phyloP scores from a whole-genome alignment of 2,329 filamentous ascomycete genomes.

The Fusarium nelsonii region DNA sequence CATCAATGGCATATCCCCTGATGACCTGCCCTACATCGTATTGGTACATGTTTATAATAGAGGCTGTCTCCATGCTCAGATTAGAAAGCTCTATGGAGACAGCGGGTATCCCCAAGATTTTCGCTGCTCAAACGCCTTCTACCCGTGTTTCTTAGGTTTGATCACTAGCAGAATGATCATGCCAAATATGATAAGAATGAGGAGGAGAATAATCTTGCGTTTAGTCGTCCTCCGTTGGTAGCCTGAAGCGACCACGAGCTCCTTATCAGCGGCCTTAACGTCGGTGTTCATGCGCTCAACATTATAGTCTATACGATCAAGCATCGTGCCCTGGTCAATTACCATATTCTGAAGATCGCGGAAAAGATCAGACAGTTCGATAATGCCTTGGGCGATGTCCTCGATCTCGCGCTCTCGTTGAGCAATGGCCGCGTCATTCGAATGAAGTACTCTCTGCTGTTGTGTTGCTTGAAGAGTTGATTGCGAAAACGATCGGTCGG shows the following conservation, averaged over 20 bases:
- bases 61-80: slow-evolving; percentile 15
- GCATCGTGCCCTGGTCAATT: slow-evolving; percentile 89
- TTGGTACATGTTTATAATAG: slow-evolving; percentile 48
- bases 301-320: slow-evolving; percentile 97
- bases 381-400: slow-evolving; percentile 97
- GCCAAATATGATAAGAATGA: slow-evolving; percentile 85
- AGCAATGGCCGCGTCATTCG: slow-evolving; percentile 85
- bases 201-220: slow-evolving; percentile 90
- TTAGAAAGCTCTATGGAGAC: slow-evolving; percentile 6
- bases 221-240: slow-evolving; percentile 93
- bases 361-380: slow-evolving; percentile 96
- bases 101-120: slow-evolving; percentile 34
- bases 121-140: slow-evolving; percentile 28
- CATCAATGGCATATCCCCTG: slow-evolving; percentile 42
- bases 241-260: slow-evolving; percentile 86
- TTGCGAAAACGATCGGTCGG: slow-evolving; percentile 92
- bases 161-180: slow-evolving; percentile 86
- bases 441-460: slow-evolving; percentile 74
- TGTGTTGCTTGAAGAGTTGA: slow-evolving; percentile 85
- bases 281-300: slow-evolving; percentile 95
- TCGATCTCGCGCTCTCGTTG: slow-evolving; percentile 97
- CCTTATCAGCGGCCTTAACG: slow-evolving; percentile 92
- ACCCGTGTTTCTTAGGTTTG: slow-evolving; percentile 75
- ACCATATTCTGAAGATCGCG: slow-evolving; percentile 96
- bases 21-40: slow-evolving; percentile 49